Evolutionary conservation across 1,284 basidiomycete genomes (phyloP), one percentile per base, ranked within the genome.

Genomic region (Golubevia sp.): DNA sequence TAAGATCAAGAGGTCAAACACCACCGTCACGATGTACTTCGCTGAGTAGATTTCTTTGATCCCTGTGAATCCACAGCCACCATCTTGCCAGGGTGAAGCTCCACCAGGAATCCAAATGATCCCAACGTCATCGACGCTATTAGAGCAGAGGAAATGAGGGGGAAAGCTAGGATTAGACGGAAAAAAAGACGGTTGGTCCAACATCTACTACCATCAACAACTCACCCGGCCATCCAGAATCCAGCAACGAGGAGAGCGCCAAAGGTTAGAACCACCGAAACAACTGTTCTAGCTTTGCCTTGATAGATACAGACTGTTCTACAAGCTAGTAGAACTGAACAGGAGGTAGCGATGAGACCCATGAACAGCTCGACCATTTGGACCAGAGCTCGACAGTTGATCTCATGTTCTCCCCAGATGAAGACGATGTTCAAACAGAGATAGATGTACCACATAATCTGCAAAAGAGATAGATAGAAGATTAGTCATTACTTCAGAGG

Each of bases 1-100:
- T 57, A 77, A 69, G n/a, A 64, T 59, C 15, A 62, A 20, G 23
- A 54, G 13, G 48, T 64, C 62, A 49, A 59, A 64, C 38, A 64
- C 11, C 26, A 64, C 62, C 30, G 62, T 64, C 24, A 62, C 27
- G 50, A 64, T 25, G 50, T 64, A 64, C 38, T 64, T 64, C 8
- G 61, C 62, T 52, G 48, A 21, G 60, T 64, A 64, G 18, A 18
- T 30, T 48, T 15, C 6, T 51, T 50, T 24, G 21, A 66, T 53
- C 15, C 15, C 3, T 15, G 50, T 57, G 38, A 52, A 51, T 20
- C 3, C 56, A 34, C 63, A 66, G 6, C 38, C 50, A 52, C 64
- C 64, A 15, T 26, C 30, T 25, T 26, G 58, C 25, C 38, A 63
- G 18, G 61, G 20, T 21, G 55, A 7, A 48, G 58, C 61, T 51